Conservation (phyloP, 2,329 filamentous ascomycete genomes). For the Tolypocladium ophioglossoides region DNA sequence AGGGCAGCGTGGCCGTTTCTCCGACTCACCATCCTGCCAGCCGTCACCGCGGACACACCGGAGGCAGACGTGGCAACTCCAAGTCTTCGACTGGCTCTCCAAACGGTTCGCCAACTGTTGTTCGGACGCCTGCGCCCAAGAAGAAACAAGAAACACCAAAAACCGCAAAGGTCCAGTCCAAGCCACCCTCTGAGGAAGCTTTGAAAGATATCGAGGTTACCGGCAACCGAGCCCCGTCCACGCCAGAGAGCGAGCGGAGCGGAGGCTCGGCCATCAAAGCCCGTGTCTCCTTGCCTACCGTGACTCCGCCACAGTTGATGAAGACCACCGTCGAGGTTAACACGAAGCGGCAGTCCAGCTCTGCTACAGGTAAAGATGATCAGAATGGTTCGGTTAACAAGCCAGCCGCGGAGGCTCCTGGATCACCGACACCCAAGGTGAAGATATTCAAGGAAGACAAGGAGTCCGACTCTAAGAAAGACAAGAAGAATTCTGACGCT, state of each 20-base stretch:
- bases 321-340: not conserved
- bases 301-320: not conserved
- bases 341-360: not conserved
- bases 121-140: not conserved
- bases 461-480: not conserved
- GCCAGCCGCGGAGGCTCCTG: not conserved
- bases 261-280: constrained; percentile 4
- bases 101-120: not conserved
- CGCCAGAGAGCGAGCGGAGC: constrained; percentile 5
- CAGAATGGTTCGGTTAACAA: not conserved
- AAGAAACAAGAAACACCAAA: not conserved
- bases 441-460: not conserved
- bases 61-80: not conserved
- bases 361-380: not conserved
- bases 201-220: constrained; percentile 5
- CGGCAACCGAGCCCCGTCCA: not conserved
- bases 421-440: constrained; percentile 1
- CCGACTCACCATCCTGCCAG: not conserved
- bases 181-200: constrained; percentile 17
- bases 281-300: constrained; percentile 11
- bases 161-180: constrained; percentile 12
- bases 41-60: not conserved
- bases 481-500: no score
- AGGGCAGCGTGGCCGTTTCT: not conserved
- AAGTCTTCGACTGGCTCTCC: not conserved